Conservation (phyloP, 2,329 filamentous ascomycete genomes). For the Colletotrichum melonis region DNA sequence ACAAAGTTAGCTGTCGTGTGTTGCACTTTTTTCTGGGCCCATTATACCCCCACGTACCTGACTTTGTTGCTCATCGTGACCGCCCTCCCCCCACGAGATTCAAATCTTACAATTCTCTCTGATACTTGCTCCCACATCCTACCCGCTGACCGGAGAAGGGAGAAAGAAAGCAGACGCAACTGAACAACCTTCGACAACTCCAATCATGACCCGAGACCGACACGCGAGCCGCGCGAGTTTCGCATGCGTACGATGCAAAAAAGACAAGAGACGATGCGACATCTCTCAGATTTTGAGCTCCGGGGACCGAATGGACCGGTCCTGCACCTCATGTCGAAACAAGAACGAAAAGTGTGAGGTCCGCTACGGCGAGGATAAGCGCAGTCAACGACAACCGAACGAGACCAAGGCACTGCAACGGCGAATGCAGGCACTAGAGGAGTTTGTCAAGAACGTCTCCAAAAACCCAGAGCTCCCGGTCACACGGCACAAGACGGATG, state of each 20-base stretch:
- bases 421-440: constrained; percentile 29
- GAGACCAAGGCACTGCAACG: constrained; percentile 24
- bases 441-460: constrained; percentile 26
- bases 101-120: not conserved
- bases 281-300: constrained; percentile 22
- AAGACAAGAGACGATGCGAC: constrained; percentile 31
- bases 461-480: not conserved
- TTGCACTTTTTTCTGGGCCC: not conserved
- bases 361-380: constrained; percentile 30
- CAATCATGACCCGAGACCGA: constrained; percentile 24
- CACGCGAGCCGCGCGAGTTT: constrained; percentile 33
- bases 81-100: not conserved
- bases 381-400: constrained; percentile 24
- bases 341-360: constrained; percentile 34
- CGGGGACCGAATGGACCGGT: constrained; percentile 7
- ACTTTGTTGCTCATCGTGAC: not conserved
- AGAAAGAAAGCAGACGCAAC: not conserved
- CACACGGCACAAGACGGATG: not conserved
- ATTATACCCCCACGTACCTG: not conserved
- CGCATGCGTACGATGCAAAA: constrained; percentile 31
- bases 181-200: not conserved
- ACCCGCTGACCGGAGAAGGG: not conserved
- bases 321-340: constrained; percentile 28
- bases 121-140: not conserved
- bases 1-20: not conserved